Evolutionary conservation across 352 stramenopile genomes (phyloP).

Genomic region (Peronospora tabacina): DNA sequence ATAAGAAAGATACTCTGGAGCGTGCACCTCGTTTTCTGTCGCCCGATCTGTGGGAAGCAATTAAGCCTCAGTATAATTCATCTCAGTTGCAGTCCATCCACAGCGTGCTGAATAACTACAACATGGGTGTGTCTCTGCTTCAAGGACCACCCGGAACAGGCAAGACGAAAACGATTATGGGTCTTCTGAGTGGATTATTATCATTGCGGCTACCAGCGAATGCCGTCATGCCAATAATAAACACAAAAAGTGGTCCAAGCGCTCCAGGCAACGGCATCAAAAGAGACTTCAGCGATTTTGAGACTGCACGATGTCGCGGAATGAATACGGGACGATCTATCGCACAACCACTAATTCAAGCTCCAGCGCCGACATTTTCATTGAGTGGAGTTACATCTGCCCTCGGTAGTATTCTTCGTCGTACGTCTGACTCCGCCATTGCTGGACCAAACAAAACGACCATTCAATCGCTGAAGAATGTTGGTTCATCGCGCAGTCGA

Average conservation of each 20-base stretch:
- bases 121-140: constrained; percentile 75
- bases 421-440: constrained; percentile 23
- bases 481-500: constrained; percentile 41
- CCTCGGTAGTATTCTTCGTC: constrained; percentile 55
- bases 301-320: constrained; percentile 32
- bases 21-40: constrained; percentile 53
- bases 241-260: constrained; percentile 14
- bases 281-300: constrained; percentile 45
- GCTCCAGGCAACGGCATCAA: constrained; percentile 12
- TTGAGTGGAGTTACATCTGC: constrained; percentile 41
- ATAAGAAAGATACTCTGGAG: constrained; percentile 52
- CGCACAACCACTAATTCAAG: constrained; percentile 7
- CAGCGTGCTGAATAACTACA: constrained; percentile 85
- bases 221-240: constrained; percentile 31
- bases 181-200: constrained; percentile 65
- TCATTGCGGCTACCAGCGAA: constrained; percentile 48
- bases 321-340: constrained; percentile 9
- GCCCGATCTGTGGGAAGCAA: constrained; percentile 56
- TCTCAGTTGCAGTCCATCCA: constrained; percentile 84
- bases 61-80: constrained; percentile 77
- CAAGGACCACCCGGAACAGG: constrained; percentile 93
- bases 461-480: constrained; percentile 62
- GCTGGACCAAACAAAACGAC: constrained; percentile 35
- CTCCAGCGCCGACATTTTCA: constrained; percentile 37
- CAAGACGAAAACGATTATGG: constrained; percentile 92